Percentiles rank a stretch among this genome's conserved stretches.
Evolutionary conservation across 148 eudicot genomes (phyloP).

Genomic region (Euryodendron excelsum): DNA sequence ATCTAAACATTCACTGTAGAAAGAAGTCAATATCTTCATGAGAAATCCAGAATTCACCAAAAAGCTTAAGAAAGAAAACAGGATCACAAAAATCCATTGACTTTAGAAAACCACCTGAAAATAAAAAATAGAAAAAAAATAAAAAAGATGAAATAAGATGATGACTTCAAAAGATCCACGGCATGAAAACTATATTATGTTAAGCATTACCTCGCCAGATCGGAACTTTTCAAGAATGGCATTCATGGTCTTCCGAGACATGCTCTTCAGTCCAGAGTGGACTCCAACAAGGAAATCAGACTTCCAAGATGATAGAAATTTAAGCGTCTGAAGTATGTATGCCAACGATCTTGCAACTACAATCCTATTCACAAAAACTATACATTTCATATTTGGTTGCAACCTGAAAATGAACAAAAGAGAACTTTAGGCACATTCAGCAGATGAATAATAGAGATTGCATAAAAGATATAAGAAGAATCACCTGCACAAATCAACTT

Average conservation of each 20-base stretch:
- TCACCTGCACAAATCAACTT: no score
- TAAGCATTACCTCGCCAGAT: conserved; percentile 72
- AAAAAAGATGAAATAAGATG: not conserved
- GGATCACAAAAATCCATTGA: not conserved
- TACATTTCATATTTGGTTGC: conserved; percentile 85
- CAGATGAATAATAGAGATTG: not conserved
- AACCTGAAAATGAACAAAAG: conserved; percentile 48
- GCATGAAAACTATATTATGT: not conserved
- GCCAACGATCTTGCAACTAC: conserved; percentile 80
- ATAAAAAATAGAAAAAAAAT: not conserved
- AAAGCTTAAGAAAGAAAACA: no score
- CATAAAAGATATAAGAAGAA: no score
- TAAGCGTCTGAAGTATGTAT: conserved; percentile 51
- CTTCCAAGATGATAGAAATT: conserved; percentile 70
- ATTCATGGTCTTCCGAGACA: conserved; percentile 68
- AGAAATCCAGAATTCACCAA: no score
- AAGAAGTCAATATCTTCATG: not conserved
- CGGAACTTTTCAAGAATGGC: conserved; percentile 72
- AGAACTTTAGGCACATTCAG: conserved; percentile 5
- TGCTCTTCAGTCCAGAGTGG: conserved; percentile 66
- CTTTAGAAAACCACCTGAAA: no score
- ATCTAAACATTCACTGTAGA: not conserved
- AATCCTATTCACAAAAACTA: conserved; percentile 88
- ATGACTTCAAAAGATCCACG: conserved; percentile 5
- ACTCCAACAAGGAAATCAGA: conserved; percentile 75